Conservation (phyloP, 2,329 filamentous ascomycete genomes). For the Alternaria novae-zelandiae region DNA sequence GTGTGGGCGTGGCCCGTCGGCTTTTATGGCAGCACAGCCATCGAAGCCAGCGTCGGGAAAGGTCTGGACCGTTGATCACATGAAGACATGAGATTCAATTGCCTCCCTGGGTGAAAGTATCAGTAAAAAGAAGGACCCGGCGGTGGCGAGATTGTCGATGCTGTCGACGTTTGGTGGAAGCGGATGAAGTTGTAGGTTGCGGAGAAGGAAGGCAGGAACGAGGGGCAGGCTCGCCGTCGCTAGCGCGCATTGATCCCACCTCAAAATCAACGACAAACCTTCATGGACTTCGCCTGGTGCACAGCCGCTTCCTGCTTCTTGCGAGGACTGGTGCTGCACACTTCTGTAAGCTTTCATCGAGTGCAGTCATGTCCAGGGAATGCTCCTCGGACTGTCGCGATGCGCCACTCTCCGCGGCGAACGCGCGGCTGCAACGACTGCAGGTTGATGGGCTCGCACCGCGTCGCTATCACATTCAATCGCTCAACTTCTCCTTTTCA, state of each 20-base stretch:
- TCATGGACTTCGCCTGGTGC: neutral
- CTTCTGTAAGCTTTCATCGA: neutral
- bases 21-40: neutral
- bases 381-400: neutral
- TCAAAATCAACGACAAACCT: constrained; percentile 5
- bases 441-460: neutral
- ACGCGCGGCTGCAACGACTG: neutral
- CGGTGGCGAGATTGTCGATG: neutral
- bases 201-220: neutral
- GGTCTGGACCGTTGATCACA: neutral
- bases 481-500: neutral
- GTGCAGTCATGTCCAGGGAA: neutral
- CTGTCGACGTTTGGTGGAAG: neutral
- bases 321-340: neutral
- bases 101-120: neutral
- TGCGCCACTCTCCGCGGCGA: neutral
- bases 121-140: neutral
- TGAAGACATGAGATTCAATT: neutral
- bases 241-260: constrained; percentile 9
- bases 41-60: neutral
- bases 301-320: neutral
- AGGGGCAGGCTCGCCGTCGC: neutral
- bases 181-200: neutral
- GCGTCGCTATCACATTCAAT: neutral
- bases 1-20: neutral